A percentile compares a stretch with the other conserved stretches of the same genome.
Conservation (phyloP, 805 yeast genomes). For the Candida vaughaniae region DNA sequence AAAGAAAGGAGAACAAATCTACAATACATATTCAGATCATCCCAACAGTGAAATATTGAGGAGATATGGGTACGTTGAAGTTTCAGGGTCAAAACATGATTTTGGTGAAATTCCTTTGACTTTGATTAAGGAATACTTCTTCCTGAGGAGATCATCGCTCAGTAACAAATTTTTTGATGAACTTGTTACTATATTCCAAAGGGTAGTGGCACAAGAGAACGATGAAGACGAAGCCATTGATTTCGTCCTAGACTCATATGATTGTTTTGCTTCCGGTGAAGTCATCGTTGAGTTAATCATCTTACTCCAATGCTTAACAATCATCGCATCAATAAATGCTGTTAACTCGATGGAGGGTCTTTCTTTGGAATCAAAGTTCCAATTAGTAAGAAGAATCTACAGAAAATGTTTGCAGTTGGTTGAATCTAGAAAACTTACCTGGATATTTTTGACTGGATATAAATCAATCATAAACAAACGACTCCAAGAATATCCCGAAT, state of each 20-base stretch:
- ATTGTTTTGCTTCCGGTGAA: slow-evolving; percentile 57
- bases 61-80: slow-evolving; percentile 88
- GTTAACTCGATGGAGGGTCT: slow-evolving; percentile 19
- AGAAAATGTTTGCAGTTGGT: slow-evolving; percentile 63
- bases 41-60: slow-evolving; percentile 90
- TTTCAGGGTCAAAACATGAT: slow-evolving; percentile 68
- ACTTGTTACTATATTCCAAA: slow-evolving; percentile 28
- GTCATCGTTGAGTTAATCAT: slow-evolving; percentile 58
- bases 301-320: slow-evolving; percentile 51
- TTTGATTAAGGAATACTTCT: slow-evolving; percentile 39
- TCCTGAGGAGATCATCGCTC: slow-evolving; percentile 5
- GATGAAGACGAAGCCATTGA: slow-evolving; percentile 43
- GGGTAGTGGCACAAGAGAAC: slow-evolving; percentile 24
- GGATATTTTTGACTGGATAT: slow-evolving; percentile 27
- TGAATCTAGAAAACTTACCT: slow-evolving; percentile 51
- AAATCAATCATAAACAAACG: slow-evolving; percentile 32
- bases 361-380: slow-evolving; percentile 21
- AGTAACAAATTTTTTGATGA: slow-evolving; percentile 30
- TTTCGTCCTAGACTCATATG: slow-evolving; percentile 55
- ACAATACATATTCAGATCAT: slow-evolving; percentile 85
- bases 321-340: slow-evolving; percentile 24
- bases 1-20: slow-evolving; percentile 67
- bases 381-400: slow-evolving; percentile 47
- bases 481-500: slow-evolving; percentile 49
- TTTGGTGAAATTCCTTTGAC: slow-evolving; percentile 69